A percentile compares a stretch with the other conserved stretches of the same genome.
phyloP scores from a whole-genome alignment of 345 rosid species.

The Camelina neglecta region DNA sequence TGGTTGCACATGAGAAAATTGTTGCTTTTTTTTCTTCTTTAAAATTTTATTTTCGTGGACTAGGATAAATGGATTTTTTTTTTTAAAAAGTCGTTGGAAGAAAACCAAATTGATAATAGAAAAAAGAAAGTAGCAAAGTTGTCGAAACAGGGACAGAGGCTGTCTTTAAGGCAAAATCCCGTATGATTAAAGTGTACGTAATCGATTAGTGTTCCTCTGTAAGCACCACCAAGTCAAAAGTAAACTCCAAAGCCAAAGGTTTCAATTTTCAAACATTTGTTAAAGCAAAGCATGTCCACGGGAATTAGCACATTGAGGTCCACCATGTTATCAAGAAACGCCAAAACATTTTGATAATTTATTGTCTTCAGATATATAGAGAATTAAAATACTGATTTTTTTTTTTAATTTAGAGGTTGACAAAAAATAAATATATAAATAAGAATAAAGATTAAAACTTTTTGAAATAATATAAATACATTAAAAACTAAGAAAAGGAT shows the following conservation, averaged over 20 bases:
- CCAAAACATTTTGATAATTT: constrained; percentile 4
- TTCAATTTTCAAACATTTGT: constrained; percentile 42
- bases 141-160: constrained; percentile 10
- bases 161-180: constrained; percentile 32
- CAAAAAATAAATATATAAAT: not conserved
- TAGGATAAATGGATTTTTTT: not conserved
- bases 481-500: not conserved
- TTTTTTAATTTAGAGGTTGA: not conserved
- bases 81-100: not conserved
- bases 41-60: not conserved
- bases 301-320: constrained; percentile 35
- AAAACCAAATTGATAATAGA: not conserved
- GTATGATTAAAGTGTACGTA: constrained; percentile 39
- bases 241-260: constrained; percentile 40
- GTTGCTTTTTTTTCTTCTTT: not conserved
- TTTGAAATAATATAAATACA: too few species aligned
- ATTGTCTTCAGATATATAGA: not conserved
- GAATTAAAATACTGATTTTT: not conserved
- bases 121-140: not conserved
- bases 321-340: constrained; percentile 37
- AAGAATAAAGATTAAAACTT: not conserved
- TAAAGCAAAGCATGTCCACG: constrained; percentile 32
- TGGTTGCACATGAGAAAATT: constrained; percentile 1
- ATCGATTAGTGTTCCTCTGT: constrained; percentile 38
- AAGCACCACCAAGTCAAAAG: constrained; percentile 43